Base-by-base conservation (phyloP, 495 filamentous ascomycete species). In the Polyplosphaeria fusca region DNA sequence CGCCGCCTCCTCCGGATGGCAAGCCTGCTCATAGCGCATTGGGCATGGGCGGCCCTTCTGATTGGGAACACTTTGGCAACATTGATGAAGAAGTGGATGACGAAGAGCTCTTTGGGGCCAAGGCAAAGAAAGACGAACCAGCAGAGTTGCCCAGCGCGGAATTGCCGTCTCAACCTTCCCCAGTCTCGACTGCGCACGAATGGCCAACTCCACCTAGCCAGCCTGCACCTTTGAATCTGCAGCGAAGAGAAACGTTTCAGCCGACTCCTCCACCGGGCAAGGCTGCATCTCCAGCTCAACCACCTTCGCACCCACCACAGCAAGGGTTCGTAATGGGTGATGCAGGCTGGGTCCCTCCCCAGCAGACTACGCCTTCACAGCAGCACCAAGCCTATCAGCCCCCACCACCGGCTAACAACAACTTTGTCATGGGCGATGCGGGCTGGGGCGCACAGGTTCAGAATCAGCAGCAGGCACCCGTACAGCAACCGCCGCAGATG, bases 1-100 rank as follows among this genome's bases (percentile, higher is more conserved):
- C 52, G 37, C 57, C 62, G 23, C 58, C 58, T 24, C 58, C 58
- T 25, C 50, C 50, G 12, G 9, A 27, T 19, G n/a, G 18, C 2
- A 38, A 55, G 19, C 22, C 43, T 23, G 43, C 41, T 12, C 67
- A 67, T 24, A 80, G 79, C 47, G 77, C 77, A 13, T 58, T 84
- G 28, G 80, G 81, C 0, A 64, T 69, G 48, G 79, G 78, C 5
- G 74, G 75, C 1, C 81, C 80, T 1, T 82, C 80, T n/a, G 81
- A 81, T 52, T 83, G 80, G 81, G 81, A 83, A 49, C 76, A 81
- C 61, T 74, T 83, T 55, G 71, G 64, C 4, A 20, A 40, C 20
- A 27, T 24, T 2, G 53, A 52, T 4, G 63, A 65, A 28, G 64
- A 67, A 26, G 55, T 63, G 45, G 64, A 63, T 30, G 64, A 67